These are phyloP conservation scores for Acidomyces sp. DNA, from an alignment of 495 filamentous ascomycete genomes.

Conservation along the genomic window DNA sequence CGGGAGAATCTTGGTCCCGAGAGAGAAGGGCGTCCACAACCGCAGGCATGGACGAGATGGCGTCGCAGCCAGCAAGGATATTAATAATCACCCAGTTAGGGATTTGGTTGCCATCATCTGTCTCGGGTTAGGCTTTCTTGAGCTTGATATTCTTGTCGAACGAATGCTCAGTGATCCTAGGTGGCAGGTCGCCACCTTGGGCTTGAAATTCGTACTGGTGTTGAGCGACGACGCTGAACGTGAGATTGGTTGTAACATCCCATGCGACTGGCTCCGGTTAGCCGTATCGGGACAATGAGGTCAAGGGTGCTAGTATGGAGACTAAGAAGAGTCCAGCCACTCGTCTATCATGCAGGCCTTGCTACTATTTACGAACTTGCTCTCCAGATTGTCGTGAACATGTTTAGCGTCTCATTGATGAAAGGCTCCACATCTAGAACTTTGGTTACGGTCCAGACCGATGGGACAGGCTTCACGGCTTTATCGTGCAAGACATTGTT, in stretches of 20 bases:
- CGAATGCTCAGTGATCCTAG: neutral
- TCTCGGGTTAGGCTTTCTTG: neutral
- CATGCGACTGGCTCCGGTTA: neutral
- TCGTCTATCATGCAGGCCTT: slow-evolving; percentile 2
- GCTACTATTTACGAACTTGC: slow-evolving; percentile 16
- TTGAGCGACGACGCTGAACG: neutral
- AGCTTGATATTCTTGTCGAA: neutral
- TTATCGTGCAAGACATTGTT: slow-evolving; percentile 28
- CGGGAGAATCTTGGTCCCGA: too few relatives aligned
- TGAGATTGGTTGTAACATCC: neutral
- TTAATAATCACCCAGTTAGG: neutral
- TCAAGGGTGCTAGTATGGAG: too few relatives aligned
- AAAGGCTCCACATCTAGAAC: slow-evolving; percentile 23
- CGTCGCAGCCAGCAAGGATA: neutral
- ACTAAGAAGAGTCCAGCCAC: neutral
- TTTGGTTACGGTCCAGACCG: slow-evolving; percentile 25
- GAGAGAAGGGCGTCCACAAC: too few relatives aligned
- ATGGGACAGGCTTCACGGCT: slow-evolving; percentile 22
- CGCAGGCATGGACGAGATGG: too few relatives aligned
- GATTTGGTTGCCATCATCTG: neutral
- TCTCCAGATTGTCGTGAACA: slow-evolving; percentile 22
- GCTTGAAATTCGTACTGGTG: neutral
- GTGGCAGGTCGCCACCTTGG: neutral
- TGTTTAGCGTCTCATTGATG: slow-evolving; percentile 23
- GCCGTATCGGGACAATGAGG: neutral